Conservation (phyloP, 129 eudicot species). For the Oenanthe sinensis region DNA sequence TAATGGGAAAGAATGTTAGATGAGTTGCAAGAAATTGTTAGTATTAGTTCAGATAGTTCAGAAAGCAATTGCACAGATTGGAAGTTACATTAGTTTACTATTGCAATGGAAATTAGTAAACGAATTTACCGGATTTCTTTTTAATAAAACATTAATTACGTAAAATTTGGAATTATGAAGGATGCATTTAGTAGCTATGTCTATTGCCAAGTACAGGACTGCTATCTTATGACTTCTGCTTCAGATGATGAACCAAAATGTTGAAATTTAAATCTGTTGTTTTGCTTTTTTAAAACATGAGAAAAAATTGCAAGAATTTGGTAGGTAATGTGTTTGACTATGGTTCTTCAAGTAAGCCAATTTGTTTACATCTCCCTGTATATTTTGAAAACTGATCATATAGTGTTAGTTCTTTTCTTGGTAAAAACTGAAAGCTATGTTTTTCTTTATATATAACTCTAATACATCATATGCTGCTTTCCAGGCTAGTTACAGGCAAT, state of each 20-base stretch:
- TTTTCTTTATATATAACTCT: not conserved
- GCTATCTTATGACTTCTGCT: not conserved
- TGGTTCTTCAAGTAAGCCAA: not conserved
- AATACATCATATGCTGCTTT: not conserved
- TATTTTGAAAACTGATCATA: not conserved
- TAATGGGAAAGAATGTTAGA: not conserved
- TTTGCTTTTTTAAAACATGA: not conserved
- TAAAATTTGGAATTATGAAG: not conserved
- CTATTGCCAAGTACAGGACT: not conserved
- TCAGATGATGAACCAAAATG: not conserved
- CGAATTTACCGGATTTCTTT: not conserved
- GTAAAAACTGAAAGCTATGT: not conserved
- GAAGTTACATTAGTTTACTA: not conserved
- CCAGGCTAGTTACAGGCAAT: slow-evolving; percentile 60
- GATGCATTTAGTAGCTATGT: not conserved
- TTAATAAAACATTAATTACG: not conserved
- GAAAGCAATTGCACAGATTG: not conserved
- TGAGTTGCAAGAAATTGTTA: not conserved
- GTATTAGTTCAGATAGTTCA: not conserved
- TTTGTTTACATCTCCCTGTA: not conserved
- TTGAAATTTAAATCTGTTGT: not conserved
- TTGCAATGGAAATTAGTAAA: not conserved
- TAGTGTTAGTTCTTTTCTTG: not conserved
- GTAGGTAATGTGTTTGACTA: not conserved
- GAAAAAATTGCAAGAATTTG: not conserved